Base-by-base conservation (phyloP, 305 asterid species). In the Euphrasia arctica region DNA sequence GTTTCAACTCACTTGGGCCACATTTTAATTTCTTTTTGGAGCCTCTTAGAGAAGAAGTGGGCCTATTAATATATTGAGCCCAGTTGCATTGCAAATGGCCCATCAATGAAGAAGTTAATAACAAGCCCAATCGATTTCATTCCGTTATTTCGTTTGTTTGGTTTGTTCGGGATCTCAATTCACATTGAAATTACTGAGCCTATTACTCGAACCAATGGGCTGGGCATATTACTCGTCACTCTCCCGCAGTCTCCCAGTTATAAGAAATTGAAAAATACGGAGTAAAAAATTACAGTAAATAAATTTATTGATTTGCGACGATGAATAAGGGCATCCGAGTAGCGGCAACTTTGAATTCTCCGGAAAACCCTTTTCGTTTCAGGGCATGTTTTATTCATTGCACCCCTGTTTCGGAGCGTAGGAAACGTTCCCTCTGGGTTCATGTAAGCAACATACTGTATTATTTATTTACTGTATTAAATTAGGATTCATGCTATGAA, bases 321-420 rank as follows among this genome's bases (percentile, higher is more conserved):
- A 88, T 91, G 97, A 83, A 84, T 68, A 78, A 66, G 68, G 75
- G 80, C 39, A 67, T 72, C 67, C 72, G 77, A 70, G 57, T 75
- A 4, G 80, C 80, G 41, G 79, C 85, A 47, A 32, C 76, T 36
- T 66, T 82, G 63, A 78, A 75, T 56, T 81, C 66, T 68, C 78
- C 56, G 64, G 70, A 76, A 34, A 77, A 58, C 75, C 90, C 81
- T 71, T 82, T 83, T 75, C 84, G 69, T 67, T 39, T 75, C 9
- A 78, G 79, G 68, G 79, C 79, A 8, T 78, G 74, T 48, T 75
- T 75, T 60, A 86, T 91, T 59, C 96, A 91, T 74, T 76, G 83
- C 65, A 75, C 87, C 11, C 86, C 94, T 9, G 69, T 80, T 64
- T 76, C 83, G 60, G 96, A 91, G 77, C 94, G 96, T 65, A 80